These are phyloP conservation scores for Eustoma russellianum DNA, from an alignment of 257 asterid genomes.

Conservation along the genomic window DNA sequence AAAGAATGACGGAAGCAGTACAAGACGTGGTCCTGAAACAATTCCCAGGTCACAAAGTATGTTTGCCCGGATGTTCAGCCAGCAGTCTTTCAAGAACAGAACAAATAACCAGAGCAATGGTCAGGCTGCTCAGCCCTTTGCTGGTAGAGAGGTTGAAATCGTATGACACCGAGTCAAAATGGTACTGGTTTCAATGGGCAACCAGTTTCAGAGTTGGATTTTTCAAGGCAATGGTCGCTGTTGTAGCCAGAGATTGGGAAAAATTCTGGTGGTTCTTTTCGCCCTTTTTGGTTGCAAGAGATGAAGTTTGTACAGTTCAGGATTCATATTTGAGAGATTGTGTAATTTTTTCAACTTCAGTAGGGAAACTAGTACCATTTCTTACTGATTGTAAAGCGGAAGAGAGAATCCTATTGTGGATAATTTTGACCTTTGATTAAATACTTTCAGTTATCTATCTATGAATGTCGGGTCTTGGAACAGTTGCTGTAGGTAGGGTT, in stretches of 20 bases:
- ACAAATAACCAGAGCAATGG: conserved; percentile 22
- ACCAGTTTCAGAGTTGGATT: too few relatives aligned
- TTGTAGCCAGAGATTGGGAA: too few relatives aligned
- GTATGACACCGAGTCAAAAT: conserved; percentile 15
- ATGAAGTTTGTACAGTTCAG: not conserved
- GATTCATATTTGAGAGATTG: not conserved
- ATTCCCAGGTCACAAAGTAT: conserved; percentile 54
- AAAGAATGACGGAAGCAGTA: conserved; percentile 35
- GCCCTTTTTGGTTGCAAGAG: too few relatives aligned
- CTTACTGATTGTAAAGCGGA: too few relatives aligned
- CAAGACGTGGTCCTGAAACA: conserved; percentile 13
- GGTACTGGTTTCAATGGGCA: too few relatives aligned
- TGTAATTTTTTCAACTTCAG: too few relatives aligned
- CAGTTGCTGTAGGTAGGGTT: too few relatives aligned
- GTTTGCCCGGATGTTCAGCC: conserved; percentile 48
- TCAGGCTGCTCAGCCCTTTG: conserved; percentile 33
- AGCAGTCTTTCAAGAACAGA: conserved; percentile 46
- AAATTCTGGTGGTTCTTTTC: not conserved
- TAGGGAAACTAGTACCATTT: too few relatives aligned
- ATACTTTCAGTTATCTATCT: too few relatives aligned
- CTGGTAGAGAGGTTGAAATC: conserved; percentile 39
- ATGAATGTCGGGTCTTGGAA: not conserved
- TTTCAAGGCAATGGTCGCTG: not conserved
- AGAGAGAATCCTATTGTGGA: too few relatives aligned
- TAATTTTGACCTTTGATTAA: too few relatives aligned